Conservation (phyloP, 176 grass and related monocot species). For the Eleusine coracana region DNA sequence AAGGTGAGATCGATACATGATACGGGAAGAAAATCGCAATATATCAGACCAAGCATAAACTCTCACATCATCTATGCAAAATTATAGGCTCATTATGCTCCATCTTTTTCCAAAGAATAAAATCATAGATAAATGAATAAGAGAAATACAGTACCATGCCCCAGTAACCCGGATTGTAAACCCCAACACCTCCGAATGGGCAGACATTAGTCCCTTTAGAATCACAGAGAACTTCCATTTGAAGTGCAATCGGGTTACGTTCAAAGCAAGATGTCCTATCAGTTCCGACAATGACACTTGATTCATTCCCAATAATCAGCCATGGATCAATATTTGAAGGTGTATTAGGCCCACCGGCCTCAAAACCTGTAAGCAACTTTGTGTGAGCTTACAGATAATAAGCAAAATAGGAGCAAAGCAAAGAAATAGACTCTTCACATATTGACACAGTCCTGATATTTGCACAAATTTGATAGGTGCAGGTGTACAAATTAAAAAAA, state of each 20-base stretch:
- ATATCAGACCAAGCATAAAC: not conserved
- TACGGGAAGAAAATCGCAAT: conserved; percentile 4
- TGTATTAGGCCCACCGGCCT: conserved; percentile 85
- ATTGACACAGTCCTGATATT: not conserved
- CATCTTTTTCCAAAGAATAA: not conserved
- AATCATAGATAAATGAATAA: conserved; percentile 16
- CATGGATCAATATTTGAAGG: conserved; percentile 91
- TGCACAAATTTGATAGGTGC: not conserved
- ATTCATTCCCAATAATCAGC: conserved; percentile 79
- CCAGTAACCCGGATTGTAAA: conserved; percentile 95
- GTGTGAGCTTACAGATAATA: conserved; percentile 1
- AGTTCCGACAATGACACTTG: conserved; percentile 61
- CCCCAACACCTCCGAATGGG: conserved; percentile 75
- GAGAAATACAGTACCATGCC: conserved; percentile 71
- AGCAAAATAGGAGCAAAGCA: not conserved
- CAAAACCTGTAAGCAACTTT: conserved; percentile 67
- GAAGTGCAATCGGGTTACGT: conserved; percentile 74
- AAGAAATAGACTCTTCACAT: not conserved
- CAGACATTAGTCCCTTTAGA: conserved; percentile 58
- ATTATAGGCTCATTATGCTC: not conserved
- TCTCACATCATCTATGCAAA: not conserved
- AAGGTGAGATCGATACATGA: not conserved
- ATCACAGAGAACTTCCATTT: conserved; percentile 77
- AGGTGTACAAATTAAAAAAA: not conserved
- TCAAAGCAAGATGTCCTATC: conserved; percentile 72